phyloP scores from a whole-genome alignment of 305 asterid genomes.

The Fraxinus xanthoxyloides region DNA sequence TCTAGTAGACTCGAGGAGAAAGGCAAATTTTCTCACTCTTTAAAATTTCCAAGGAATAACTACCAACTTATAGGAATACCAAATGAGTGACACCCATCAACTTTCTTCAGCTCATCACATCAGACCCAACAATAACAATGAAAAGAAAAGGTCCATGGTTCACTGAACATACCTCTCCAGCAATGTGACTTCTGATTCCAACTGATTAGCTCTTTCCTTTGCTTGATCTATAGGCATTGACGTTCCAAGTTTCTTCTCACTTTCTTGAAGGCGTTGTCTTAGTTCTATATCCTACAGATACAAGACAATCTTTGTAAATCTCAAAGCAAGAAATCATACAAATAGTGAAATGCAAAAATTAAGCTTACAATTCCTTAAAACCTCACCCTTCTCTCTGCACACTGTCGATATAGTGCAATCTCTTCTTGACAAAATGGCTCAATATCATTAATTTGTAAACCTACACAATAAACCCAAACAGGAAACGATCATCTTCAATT shows the following conservation, averaged over 20 bases:
- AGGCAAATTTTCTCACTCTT: not conserved
- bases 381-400: constrained; percentile 90
- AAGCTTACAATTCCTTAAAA: constrained; percentile 12
- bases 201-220: constrained; percentile 64
- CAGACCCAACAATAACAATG: not conserved
- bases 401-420: constrained; percentile 72
- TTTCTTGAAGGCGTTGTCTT: constrained; percentile 80
- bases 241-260: constrained; percentile 76
- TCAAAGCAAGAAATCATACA: not conserved
- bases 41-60: not conserved
- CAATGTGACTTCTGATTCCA: constrained; percentile 74
- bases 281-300: constrained; percentile 69
- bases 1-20: not conserved
- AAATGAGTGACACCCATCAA: not conserved
- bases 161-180: constrained; percentile 66
- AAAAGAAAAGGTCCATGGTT: not conserved
- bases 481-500: constrained; percentile 3
- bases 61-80: not conserved
- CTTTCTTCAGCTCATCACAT: not conserved
- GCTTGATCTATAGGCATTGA: constrained; percentile 83
- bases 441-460: constrained; percentile 85
- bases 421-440: constrained; percentile 99
- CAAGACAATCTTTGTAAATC: not conserved
- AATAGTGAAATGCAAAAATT: not conserved
- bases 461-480: constrained; percentile 28